Evolutionary conservation across 1,139 yeast species (phyloP), one percentile per base, ranked within the genome.

Genomic region (Yamadazyma sp.): DNA sequence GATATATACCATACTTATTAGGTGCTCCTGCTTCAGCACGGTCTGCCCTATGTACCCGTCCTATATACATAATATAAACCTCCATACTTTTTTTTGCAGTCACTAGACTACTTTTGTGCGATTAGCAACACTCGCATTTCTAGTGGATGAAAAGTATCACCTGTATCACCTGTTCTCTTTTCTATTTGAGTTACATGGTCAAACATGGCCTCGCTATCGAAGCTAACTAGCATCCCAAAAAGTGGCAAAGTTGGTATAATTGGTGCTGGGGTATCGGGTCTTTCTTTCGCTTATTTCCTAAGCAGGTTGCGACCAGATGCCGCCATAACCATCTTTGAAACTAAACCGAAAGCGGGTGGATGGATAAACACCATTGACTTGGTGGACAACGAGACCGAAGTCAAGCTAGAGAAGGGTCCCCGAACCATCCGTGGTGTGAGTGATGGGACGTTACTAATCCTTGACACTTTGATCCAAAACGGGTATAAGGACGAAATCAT

Each of bases 211-310:
- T 15, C 3, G 29, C 24, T 14, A 14, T 5, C 35, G 35, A 23
- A 16, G 31, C 26, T 35, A n/a, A n/a, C n/a, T n/a, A n/a, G n/a
- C n/a, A n/a, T n/a, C 2, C 39, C 41, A 2, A 10, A 22, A 3
- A 63, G 66, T 41, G 75, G 78, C 3, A 61, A 53, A 23, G 79
- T 83, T 2, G 88, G 81, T 1, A 83, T 91, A 1, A 57, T 88
- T 2, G 98, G 98, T 0, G 86, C 87, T 0, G 98, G 98, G 0
- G 75, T 91, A 2, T 84, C 96, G 1, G 98, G 98, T 0, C 69
- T 92, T 3, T 69, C 92, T 2, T 81, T 79, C 51, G 83, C 94
- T 0, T 89, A 86, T 59, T 86, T 86, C 51, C 67, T 91, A 16
- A 69, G 75, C 29, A 76, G 75, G 44, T 58, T 87, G 11, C 70